These are phyloP conservation scores for Sugiyamaella pinicola DNA, from an alignment of 1,139 yeast genomes.

Conservation along the genomic window DNA sequence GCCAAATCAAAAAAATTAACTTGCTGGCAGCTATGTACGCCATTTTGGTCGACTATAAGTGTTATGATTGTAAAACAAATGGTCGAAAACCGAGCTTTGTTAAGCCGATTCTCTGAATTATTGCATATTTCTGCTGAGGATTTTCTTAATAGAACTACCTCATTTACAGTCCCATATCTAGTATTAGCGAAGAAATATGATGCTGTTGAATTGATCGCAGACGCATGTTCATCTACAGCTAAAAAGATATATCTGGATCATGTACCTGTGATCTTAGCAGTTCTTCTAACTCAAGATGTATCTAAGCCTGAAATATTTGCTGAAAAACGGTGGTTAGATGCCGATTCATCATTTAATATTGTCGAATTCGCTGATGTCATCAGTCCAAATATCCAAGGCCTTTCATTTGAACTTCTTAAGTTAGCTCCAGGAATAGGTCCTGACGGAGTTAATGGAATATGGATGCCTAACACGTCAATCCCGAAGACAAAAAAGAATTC, in stretches of 20 bases:
- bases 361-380: constrained; percentile 49
- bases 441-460: background rate
- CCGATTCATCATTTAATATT: constrained; percentile 49
- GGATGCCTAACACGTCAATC: background rate
- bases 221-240: constrained; percentile 36
- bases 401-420: constrained; percentile 42
- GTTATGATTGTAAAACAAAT: constrained; percentile 60
- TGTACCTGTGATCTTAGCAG: constrained; percentile 50
- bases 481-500: background rate
- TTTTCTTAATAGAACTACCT: constrained; percentile 68
- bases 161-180: constrained; percentile 75
- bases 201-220: constrained; percentile 60
- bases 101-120: constrained; percentile 62
- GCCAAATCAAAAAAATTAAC: constrained; percentile 45
- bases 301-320: constrained; percentile 52
- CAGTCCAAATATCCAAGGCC: constrained; percentile 39
- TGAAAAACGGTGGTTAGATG: constrained; percentile 56
- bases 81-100: constrained; percentile 53
- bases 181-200: constrained; percentile 66
- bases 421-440: constrained; percentile 22
- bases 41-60: constrained; percentile 76
- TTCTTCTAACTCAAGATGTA: constrained; percentile 47
- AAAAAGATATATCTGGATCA: constrained; percentile 40
- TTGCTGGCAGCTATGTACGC: constrained; percentile 65
- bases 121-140: constrained; percentile 62